Conservation (phyloP, 768 basidiomycete species). For the Rhodocollybia butyracea region DNA sequence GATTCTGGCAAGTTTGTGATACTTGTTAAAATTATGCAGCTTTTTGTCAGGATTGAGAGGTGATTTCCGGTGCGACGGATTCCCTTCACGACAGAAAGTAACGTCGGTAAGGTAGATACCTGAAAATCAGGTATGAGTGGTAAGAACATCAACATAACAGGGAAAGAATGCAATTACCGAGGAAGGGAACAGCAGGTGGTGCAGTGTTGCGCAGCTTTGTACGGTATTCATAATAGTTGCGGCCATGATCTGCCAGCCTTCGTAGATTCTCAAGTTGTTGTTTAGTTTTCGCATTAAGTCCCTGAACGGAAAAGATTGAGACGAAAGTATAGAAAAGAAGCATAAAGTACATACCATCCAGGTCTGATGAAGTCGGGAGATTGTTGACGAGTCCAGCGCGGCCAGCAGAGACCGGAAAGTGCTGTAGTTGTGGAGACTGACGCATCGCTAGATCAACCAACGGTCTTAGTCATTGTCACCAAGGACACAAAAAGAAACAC, state of each 20-base stretch:
- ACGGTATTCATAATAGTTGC: constrained; percentile 92
- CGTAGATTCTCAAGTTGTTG: constrained; percentile 74
- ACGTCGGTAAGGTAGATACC: constrained; percentile 88
- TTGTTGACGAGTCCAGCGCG: constrained; percentile 93
- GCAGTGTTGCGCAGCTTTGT: constrained; percentile 81
- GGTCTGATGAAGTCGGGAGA: constrained; percentile 87
- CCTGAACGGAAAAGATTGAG: constrained; percentile 40
- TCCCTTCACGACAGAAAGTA: constrained; percentile 95
- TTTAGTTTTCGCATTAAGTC: constrained; percentile 83
- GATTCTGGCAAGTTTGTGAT: constrained; percentile 85
- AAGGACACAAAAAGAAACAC: constrained; percentile 25
- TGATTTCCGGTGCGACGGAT: constrained; percentile 80
- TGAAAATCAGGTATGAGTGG: constrained; percentile 25
- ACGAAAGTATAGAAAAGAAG: not conserved
- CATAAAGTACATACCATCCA: constrained; percentile 70
- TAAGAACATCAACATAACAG: not conserved
- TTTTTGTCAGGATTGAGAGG: constrained; percentile 72
- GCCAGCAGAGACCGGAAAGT: constrained; percentile 91
- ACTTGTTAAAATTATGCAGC: constrained; percentile 95
- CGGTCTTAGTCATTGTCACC: not conserved
- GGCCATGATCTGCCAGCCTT: constrained; percentile 85
- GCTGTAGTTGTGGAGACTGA: constrained; percentile 82
- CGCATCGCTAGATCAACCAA: constrained; percentile 64
- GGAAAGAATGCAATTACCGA: constrained; percentile 53
- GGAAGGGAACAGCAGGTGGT: constrained; percentile 92